Evolutionary conservation across 495 filamentous ascomycete genomes (phyloP), one percentile per base, ranked within the genome.

Genomic region (Neurospora sublineolata): DNA sequence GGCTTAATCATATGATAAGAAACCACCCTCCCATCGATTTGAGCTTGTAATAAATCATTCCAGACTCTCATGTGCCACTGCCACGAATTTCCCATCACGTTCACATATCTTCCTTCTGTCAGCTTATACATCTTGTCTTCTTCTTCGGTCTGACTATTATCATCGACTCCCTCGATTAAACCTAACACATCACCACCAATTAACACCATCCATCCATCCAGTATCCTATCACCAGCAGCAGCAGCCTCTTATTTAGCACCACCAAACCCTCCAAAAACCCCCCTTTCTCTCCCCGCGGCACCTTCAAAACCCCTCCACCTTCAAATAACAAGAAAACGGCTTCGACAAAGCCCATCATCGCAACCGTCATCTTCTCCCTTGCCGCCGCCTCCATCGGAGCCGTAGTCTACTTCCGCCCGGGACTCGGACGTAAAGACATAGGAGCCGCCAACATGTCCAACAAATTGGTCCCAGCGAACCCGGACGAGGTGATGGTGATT

Each of bases 401-500:
- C 40, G 36, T 41, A 44, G 37, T 46, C 70, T 37, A 37, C 38
- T 38, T 39, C 18, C 33, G 46, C 69, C 11, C 20, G 67, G 44
- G 68, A 20, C 58, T 69, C 23, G 14, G 70, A 74, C 12, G 58
- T 70, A 4, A 40, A 71, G 10, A 40, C n/a, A 33, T 5, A 30
- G 38, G 20, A 33, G n/a, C 14, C 20, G 71, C 4, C 74, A 75
- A 68, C 74, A 84, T 84, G 83, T 83, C 83, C 37, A 78, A 77
- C 40, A 83, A 83, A 75, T 81, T 86, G 71, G 77, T 86, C 16
- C 84, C 84, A 0, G 36, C 76, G n/a, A 89, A 94, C 77, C 93
- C 93, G 9, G 85, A 88, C 30, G 86, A 90, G 72, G 87, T 92
- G 60, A 95, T 97, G 90, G 92, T 97, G 16, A 93, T 97, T 74